These are phyloP conservation scores for Trichoderma citrinoviride DNA, from an alignment of 2,329 filamentous ascomycete species.

Conservation along the genomic window DNA sequence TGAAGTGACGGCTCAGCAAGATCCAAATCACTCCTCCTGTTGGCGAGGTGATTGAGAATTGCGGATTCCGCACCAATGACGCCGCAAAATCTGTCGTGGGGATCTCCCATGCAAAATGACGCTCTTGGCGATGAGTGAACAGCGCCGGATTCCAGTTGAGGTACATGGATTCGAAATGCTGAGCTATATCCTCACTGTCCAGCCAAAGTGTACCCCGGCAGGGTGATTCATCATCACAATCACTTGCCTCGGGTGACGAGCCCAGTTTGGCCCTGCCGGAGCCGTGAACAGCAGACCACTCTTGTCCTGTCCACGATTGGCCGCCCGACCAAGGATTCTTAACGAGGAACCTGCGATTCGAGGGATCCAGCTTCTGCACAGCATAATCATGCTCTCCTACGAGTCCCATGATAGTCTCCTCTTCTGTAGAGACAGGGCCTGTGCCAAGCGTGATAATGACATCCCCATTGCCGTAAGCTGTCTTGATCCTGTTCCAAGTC, in stretches of 20 bases:
- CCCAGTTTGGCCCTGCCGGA: neutral
- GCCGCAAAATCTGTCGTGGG: constrained; percentile 49
- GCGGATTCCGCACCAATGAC: constrained; percentile 64
- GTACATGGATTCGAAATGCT: constrained; percentile 94
- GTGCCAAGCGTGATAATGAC: constrained; percentile 89
- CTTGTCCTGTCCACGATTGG: constrained; percentile 59
- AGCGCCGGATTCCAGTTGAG: constrained; percentile 93
- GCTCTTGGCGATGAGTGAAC: constrained; percentile 78
- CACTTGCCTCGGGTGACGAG: neutral
- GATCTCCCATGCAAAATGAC: constrained; percentile 82
- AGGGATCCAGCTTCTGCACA: constrained; percentile 71
- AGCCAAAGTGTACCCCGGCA: constrained; percentile 87
- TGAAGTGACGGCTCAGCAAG: constrained; percentile 81
- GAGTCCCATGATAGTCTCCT: constrained; percentile 78
- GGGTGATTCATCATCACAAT: constrained; percentile 16
- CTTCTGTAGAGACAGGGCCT: constrained; percentile 70
- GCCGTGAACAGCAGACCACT: constrained; percentile 25
- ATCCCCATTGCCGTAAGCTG: constrained; percentile 72
- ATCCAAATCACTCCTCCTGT: constrained; percentile 71
- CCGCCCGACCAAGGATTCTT: constrained; percentile 97
- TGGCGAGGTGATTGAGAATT: constrained; percentile 66
- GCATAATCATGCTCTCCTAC: constrained; percentile 94
- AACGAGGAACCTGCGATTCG: constrained; percentile 67
- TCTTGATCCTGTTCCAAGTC: constrained; percentile 75
- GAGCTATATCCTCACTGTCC: constrained; percentile 77